Percentiles rank a stretch among this genome's conserved stretches.
Conservation (phyloP, 2,329 filamentous ascomycete genomes). For the Stagonosporopsis cucurbitacearum region DNA sequence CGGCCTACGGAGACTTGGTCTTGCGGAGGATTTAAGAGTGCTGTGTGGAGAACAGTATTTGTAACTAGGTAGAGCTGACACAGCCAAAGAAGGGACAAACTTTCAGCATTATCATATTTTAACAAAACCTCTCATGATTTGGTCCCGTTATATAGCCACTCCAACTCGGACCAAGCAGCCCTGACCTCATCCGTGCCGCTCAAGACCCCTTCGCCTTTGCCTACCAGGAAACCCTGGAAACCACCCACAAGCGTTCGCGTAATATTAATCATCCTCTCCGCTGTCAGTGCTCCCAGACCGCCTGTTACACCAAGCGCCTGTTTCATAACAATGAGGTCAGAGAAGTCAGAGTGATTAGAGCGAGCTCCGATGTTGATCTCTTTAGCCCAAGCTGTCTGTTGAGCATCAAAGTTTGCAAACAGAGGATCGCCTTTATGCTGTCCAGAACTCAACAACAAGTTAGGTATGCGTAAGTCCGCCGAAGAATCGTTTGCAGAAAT, state of each 20-base stretch:
- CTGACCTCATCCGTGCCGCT: background rate
- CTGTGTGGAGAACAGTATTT: no score
- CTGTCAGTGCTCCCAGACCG: slow-evolving; percentile 10
- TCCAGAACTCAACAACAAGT: background rate
- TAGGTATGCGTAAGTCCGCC: background rate
- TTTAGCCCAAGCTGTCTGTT: slow-evolving; percentile 18
- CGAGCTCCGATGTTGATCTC: slow-evolving; percentile 11
- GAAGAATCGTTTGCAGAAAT: background rate
- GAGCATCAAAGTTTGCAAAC: slow-evolving; percentile 15
- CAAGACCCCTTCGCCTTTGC: background rate
- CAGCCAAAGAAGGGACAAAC: no score
- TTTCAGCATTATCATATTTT: background rate
- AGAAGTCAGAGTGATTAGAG: slow-evolving; percentile 23
- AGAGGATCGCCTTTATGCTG: slow-evolving; percentile 14
- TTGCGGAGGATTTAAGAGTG: background rate
- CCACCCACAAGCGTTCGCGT: slow-evolving; percentile 13
- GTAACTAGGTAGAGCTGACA: no score
- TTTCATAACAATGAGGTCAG: slow-evolving; percentile 21
- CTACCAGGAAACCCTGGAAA: slow-evolving; percentile 3
- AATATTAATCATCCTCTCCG: slow-evolving; percentile 17
- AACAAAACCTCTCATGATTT: background rate
- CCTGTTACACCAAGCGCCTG: slow-evolving; percentile 16
- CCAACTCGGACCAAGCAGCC: background rate
- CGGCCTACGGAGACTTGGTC: background rate
- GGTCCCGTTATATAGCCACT: background rate